Evolutionary conservation across 139 green algal genomes (phyloP), one percentile per base, ranked within the genome.

Genomic region (Astrephomene gubernaculifera): DNA sequence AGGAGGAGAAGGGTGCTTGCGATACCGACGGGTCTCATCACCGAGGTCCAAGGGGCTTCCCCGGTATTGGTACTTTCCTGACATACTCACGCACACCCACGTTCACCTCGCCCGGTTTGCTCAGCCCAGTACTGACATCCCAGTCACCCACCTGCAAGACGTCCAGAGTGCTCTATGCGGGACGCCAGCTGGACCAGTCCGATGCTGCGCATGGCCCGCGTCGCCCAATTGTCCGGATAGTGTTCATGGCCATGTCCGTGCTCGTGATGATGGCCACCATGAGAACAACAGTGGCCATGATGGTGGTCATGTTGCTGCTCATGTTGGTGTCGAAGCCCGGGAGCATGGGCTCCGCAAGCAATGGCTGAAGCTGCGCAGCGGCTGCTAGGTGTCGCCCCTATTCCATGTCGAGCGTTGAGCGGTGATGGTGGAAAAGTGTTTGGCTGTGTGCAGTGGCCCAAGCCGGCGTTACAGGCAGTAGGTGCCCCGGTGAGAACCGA

Each of bases 111-210:
- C 57, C 6, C 57, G 57, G 38, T 36, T 33, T 36, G 6, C 63
- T 36, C 29, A 71, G 21, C 29, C 35, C 63, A 25, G 33, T 9
- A 38, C 3, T 36, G 19, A 38, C 63, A 35, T 41, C 41, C 41
- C 70, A 31, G 2, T 9, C 43, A 44, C 74, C 24, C 21, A 79
- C 88, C 7, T 85, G 64, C 4, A 67, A 90, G 71, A 72, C 87
- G 27, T 12, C 54, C 65, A 44, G 53, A 81, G 81, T 89, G 84
- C 69, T 92, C 87, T 19, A 96, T 86, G 45, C 69, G 72, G 17
- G 90, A 75, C 1, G 85, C 71, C 5, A 93, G 57, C 21, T 44
- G 33, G 22, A 91, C 73, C 6, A 96, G 43, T 19, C 92, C 87
- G 2, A 76, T 38, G 25, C 65, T 31, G 9, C 12, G 53, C 29